Percentiles rank a stretch among this genome's conserved stretches.
These are phyloP conservation scores for Ustanciosporium gigantosporum DNA, from an alignment of 1,284 basidiomycete species.

Conservation along the genomic window DNA sequence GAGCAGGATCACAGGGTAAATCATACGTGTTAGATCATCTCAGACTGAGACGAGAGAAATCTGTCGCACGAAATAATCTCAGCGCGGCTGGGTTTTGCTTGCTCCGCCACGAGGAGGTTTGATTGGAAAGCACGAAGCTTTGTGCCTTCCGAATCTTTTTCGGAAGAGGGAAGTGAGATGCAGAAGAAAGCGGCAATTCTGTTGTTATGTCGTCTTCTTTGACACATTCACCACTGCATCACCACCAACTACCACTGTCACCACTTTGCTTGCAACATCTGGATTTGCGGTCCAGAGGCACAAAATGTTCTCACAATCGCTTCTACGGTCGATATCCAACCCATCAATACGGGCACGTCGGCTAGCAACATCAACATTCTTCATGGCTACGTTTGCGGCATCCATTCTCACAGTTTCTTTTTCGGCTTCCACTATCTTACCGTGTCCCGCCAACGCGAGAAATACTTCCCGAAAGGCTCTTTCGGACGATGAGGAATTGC, in stretches of 20 bases:
- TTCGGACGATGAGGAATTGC: constrained; percentile 1
- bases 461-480: constrained; percentile 5
- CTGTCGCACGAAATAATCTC: no score
- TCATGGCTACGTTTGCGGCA: constrained; percentile 40
- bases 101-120: no score
- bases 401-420: constrained; percentile 43
- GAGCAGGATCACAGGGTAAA: no score
- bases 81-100: no score
- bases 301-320: neutral
- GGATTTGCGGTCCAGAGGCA: neutral
- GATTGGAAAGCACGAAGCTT: no score
- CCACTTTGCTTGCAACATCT: neutral
- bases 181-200: neutral
- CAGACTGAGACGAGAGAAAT: no score
- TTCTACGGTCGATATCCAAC: constrained; percentile 3
- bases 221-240: neutral
- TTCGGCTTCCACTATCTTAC: constrained; percentile 42
- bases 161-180: neutral
- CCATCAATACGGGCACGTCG: constrained; percentile 18
- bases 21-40: no score
- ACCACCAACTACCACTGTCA: neutral
- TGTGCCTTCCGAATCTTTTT: no score
- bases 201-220: neutral
- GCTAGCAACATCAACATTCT: constrained; percentile 36
- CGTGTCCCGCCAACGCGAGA: constrained; percentile 38